phyloP scores from a whole-genome alignment of 2,329 filamentous ascomycete species.

The Lasiodiplodia hormozganensis region DNA sequence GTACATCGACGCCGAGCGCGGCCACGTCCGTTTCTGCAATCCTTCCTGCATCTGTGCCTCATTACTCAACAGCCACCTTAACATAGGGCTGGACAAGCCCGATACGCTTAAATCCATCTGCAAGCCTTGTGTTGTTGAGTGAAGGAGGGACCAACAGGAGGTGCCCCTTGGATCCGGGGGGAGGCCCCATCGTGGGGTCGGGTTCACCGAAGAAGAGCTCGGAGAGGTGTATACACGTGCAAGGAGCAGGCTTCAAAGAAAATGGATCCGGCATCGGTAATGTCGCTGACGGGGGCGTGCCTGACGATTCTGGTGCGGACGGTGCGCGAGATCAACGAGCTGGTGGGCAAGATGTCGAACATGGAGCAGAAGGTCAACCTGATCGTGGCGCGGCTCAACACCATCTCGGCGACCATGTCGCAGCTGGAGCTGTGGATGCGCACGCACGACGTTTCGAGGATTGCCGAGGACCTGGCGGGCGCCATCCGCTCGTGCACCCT shows the following conservation, averaged over 20 bases:
- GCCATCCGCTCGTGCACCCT: not conserved
- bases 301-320: slow-evolving; percentile 3
- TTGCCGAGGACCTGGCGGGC: not conserved
- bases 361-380: slow-evolving; percentile 10
- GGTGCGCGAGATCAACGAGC: not conserved
- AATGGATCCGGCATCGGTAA: not conserved
- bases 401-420: not conserved
- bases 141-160: too few relatives aligned
- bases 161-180: too few relatives aligned
- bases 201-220: too few relatives aligned
- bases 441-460: not conserved
- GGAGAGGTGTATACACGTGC: too few relatives aligned
- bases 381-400: slow-evolving; percentile 3
- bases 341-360: not conserved
- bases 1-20: too few relatives aligned
- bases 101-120: too few relatives aligned
- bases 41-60: too few relatives aligned
- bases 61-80: too few relatives aligned
- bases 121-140: too few relatives aligned
- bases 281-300: slow-evolving; percentile 7
- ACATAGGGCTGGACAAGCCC: too few relatives aligned
- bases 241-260: not conserved
- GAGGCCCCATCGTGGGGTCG: too few relatives aligned
- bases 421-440: not conserved
- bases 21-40: too few relatives aligned